Evolutionary conservation across 2,329 filamentous ascomycete species (phyloP).

Genomic region (Verticillium albo-atrum): DNA sequence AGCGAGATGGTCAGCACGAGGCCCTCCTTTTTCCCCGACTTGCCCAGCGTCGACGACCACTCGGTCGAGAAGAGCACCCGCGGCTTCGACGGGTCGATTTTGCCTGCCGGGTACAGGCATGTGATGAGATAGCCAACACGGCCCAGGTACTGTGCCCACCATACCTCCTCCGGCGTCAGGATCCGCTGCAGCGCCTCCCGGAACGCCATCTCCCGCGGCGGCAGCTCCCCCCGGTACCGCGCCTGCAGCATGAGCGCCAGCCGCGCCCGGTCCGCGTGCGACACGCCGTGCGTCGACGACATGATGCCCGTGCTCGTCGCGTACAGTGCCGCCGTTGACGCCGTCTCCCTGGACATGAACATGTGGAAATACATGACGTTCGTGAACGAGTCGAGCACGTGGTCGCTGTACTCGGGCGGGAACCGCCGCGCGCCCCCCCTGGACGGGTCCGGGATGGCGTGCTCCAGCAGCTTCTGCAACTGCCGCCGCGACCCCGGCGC

Average conservation of each 20-base stretch:
- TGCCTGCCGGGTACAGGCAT: constrained; percentile 57
- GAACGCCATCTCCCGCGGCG: constrained; percentile 52
- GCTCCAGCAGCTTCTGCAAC: constrained; percentile 42
- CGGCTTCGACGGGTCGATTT: constrained; percentile 31
- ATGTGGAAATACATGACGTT: constrained; percentile 54
- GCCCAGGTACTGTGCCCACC: constrained; percentile 64
- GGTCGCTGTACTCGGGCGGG: constrained; percentile 35
- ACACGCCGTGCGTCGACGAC: constrained; percentile 56
- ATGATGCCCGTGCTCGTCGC: constrained; percentile 60
- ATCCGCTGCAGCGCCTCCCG: constrained; percentile 48
- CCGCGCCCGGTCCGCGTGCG: constrained; percentile 55
- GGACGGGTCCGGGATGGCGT: constrained; percentile 34
- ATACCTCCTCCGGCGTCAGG: constrained; percentile 48
- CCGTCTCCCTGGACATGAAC: constrained; percentile 45
- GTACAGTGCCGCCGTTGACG: constrained; percentile 56
- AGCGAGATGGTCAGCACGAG: constrained; percentile 40
- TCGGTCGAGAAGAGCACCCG: constrained; percentile 33
- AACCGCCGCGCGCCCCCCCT: constrained; percentile 19
- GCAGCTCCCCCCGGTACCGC: constrained; percentile 58
- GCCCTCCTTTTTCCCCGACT: constrained; percentile 30
- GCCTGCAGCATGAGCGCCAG: constrained; percentile 61
- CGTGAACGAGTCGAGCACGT: constrained; percentile 50
- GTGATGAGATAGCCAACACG: constrained; percentile 54
- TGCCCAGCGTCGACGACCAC: constrained; percentile 36
- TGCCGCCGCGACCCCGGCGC: constrained; percentile 40